Evolutionary conservation across 768 basidiomycete genomes (phyloP), one percentile per base, ranked within the genome.

Genomic region (Termitomyces sp.): DNA sequence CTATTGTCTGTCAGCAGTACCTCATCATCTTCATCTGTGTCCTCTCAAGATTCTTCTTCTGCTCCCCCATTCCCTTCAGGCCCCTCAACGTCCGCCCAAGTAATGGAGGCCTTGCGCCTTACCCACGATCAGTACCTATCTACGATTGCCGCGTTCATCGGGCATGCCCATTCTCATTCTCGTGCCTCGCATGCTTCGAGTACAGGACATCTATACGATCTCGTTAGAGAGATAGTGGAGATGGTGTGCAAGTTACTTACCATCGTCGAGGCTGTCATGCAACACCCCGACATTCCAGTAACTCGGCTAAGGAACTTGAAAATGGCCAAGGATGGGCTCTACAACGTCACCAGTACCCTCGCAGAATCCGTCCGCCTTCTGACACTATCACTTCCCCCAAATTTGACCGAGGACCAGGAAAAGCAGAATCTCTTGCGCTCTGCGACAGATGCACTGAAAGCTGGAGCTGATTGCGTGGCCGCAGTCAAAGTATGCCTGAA

Each of bases 71-170:
- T 92, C 65, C 92, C 90, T 41, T 78, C 78, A 39, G 92, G 92
- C 4, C 85, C 88, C 47, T 84, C 85, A 37, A 85, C 81, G 24
- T 77, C 85, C 48, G 71, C 78, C 2, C 86, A 90, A 65, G 82
- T 92, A 5, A 78, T 89, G 71, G 87, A 88, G 57, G 85, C 87
- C 7, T 79, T 97, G 46, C 84, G 88, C n/a, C 73, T 77, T 60
- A 91, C 91, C 15, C 94, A 97, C 68, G 94, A 97, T 67, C 83
- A 88, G 50, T 90, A 95, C 65, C 78, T 98, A 12, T 96, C 93
- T 5, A 91, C 93, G 20, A 93, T 97, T 67, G 95, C 97, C 22
- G 96, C 95, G 6, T 94, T 99, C 70, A 97, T 99, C 65, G 96
- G 95, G 1, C 94, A 98, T 68, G 91, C 94, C 1, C 96, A 98